These are phyloP conservation scores for Silene uniflora DNA, from an alignment of 148 eudicot genomes.

Conservation along the genomic window DNA sequence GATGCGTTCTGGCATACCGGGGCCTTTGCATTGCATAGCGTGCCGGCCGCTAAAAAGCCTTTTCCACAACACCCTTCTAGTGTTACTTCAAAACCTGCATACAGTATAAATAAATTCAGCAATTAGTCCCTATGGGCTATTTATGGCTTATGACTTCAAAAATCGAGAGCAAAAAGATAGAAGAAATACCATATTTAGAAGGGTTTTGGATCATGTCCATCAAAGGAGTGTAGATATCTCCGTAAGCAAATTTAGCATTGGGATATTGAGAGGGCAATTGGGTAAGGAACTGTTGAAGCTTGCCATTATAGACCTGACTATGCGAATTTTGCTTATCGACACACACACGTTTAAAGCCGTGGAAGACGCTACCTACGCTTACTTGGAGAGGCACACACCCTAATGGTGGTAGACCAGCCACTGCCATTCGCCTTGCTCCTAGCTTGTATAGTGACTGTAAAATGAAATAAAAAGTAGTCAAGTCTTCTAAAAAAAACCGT, in stretches of 20 bases:
- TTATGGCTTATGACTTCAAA: too few species aligned
- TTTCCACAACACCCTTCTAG: conserved; percentile 41
- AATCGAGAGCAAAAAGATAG: too few species aligned
- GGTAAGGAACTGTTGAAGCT: conserved; percentile 24
- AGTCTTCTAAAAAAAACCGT: too few species aligned
- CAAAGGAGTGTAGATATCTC: conserved; percentile 28
- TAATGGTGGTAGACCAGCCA: conserved; percentile 39
- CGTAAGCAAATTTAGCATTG: conserved; percentile 17
- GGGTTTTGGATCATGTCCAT: conserved; percentile 30
- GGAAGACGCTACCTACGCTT: conserved; percentile 24
- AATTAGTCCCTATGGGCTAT: too few species aligned
- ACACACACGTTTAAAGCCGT: conserved; percentile 29
- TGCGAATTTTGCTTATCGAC: conserved; percentile 27
- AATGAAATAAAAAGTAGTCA: too few species aligned
- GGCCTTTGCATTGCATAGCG: conserved; percentile 17
- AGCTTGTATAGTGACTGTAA: conserved; percentile 25
- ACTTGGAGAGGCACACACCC: conserved; percentile 43
- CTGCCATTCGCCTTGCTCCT: conserved; percentile 34
- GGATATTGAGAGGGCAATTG: conserved; percentile 18
- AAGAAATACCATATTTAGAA: conserved; percentile 27
- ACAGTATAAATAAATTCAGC: too few species aligned
- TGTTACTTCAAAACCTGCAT: conserved; percentile 12
- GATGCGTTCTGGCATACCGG: conserved; percentile 30
- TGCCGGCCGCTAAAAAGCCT: conserved; percentile 27
- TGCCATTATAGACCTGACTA: conserved; percentile 23